Base-by-base conservation (phyloP, 305 asterid species). In the Plantago coronopus region DNA sequence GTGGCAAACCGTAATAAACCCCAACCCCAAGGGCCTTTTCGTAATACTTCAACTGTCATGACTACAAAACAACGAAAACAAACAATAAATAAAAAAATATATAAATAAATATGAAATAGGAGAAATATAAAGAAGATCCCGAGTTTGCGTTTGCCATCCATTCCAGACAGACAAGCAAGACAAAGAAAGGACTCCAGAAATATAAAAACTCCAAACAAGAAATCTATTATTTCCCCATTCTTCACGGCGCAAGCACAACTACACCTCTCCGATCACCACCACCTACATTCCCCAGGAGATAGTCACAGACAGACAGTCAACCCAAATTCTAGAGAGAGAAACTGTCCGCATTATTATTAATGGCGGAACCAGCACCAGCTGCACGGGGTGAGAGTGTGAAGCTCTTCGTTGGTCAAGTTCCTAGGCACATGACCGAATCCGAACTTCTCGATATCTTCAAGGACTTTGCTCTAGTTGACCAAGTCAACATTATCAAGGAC, bases 401-500 rank as follows among this genome's bases (percentile, higher is more conserved):
- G 87, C 74, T 89, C 70, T 89, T 89, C 61, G 94, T 86, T 2
- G 97, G 97, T 64, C 95, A 89, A 76, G 86, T 89, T 63, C 97
- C 97, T 51, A 89, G 84, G 81, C 74, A 81, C 65, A 84, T 89
- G 89, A 84, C 77, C 64, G 95, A 89, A 68, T 68, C 83, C 71
- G 79, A 89, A 79, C 79, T 89, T 57, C 69, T 70, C 58, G 76
- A 74, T 67, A 59, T 89, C 84, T 86, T 89, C 72, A 20, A 76
- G 45, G 94, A 86, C 76, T 76, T 89, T 59, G 91, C 89, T 19
- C 15, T 65, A 54, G 94, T 89, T 17, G 94, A 86, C 27, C 89
- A 86, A 78, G 94, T 89, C 88, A 89, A 79, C 88, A 70, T 89
- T 74, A 86, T 89, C 67, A 89, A 77, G 69, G 97, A 89, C 79